Evolutionary conservation across 2,329 filamentous ascomycete species (phyloP).

Genomic region (Clarireedia paspali): DNA sequence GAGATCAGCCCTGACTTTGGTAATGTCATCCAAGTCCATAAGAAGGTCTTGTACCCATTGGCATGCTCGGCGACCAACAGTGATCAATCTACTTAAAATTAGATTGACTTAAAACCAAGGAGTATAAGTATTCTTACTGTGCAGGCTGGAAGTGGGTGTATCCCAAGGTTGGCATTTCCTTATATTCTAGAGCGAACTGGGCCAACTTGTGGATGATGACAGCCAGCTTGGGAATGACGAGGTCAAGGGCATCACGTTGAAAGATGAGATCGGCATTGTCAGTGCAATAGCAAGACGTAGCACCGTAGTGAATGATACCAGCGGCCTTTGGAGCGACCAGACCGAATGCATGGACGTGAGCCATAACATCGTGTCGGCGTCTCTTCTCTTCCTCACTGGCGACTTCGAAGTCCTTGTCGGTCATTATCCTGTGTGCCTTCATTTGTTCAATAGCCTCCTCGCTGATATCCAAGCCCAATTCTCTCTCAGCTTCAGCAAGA

Average conservation of each 20-base stretch:
- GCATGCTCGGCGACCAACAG: slow-evolving; percentile 38
- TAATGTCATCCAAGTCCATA: slow-evolving; percentile 68
- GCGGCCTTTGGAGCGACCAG: slow-evolving; percentile 66
- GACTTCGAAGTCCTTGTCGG: slow-evolving; percentile 69
- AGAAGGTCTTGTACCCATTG: slow-evolving; percentile 68
- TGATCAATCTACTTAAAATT: slow-evolving; percentile 25
- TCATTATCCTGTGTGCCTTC: slow-evolving; percentile 63
- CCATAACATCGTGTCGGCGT: slow-evolving; percentile 52
- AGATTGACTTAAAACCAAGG: not conserved
- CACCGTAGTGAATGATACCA: slow-evolving; percentile 72
- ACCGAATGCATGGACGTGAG: slow-evolving; percentile 65
- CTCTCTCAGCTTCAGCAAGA: slow-evolving; percentile 75
- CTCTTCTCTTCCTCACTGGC: slow-evolving; percentile 70
- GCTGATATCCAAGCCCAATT: slow-evolving; percentile 71
- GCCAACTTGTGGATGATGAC: slow-evolving; percentile 70
- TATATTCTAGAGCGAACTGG: slow-evolving; percentile 65
- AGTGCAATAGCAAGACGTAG: slow-evolving; percentile 20
- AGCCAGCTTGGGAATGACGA: slow-evolving; percentile 72
- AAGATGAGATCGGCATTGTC: slow-evolving; percentile 76
- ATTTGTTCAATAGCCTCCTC: slow-evolving; percentile 70
- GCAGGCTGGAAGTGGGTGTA: slow-evolving; percentile 69
- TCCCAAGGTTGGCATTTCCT: slow-evolving; percentile 62
- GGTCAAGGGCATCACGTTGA: slow-evolving; percentile 56
- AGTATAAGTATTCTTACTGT: slow-evolving; percentile 28
- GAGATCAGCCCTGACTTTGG: slow-evolving; percentile 53